A percentile compares a stretch with the other conserved stretches of the same genome.
Conservation (phyloP, 441 rosid species). For the Syzygium syzygioides region DNA sequence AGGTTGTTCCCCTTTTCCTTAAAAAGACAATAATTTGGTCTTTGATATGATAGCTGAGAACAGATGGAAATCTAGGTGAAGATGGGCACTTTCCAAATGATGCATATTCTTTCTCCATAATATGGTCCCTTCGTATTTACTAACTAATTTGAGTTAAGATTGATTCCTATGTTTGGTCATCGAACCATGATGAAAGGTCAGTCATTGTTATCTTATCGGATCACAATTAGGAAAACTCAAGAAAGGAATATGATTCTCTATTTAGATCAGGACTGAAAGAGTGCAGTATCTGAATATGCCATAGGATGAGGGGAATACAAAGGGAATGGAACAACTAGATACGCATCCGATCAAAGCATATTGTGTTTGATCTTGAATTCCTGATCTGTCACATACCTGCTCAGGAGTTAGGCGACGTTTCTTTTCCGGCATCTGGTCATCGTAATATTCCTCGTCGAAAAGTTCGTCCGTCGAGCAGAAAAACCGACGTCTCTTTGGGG, state of each 20-base stretch:
- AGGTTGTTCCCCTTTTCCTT: neutral
- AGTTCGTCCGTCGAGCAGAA: constrained; percentile 68
- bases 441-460: constrained; percentile 71
- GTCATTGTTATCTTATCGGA: neutral
- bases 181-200: neutral
- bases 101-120: neutral
- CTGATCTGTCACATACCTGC: constrained; percentile 40
- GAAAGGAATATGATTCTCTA: constrained; percentile 23
- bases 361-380: neutral
- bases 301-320: neutral
- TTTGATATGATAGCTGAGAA: neutral
- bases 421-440: constrained; percentile 76
- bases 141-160: neutral
- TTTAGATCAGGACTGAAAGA: constrained; percentile 4
- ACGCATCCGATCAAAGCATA: neutral
- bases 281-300: neutral
- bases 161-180: neutral
- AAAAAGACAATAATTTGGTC: neutral
- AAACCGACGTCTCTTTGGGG: constrained; percentile 64
- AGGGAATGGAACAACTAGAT: neutral
- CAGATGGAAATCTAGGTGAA: neutral
- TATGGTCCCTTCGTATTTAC: neutral
- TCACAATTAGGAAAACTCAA: constrained; percentile 1
- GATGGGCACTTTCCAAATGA: neutral
- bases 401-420: constrained; percentile 84